A percentile compares a stretch with the other conserved stretches of the same genome.
These are phyloP conservation scores for Podospora didyma DNA, from an alignment of 495 filamentous ascomycete species.

Conservation along the genomic window DNA sequence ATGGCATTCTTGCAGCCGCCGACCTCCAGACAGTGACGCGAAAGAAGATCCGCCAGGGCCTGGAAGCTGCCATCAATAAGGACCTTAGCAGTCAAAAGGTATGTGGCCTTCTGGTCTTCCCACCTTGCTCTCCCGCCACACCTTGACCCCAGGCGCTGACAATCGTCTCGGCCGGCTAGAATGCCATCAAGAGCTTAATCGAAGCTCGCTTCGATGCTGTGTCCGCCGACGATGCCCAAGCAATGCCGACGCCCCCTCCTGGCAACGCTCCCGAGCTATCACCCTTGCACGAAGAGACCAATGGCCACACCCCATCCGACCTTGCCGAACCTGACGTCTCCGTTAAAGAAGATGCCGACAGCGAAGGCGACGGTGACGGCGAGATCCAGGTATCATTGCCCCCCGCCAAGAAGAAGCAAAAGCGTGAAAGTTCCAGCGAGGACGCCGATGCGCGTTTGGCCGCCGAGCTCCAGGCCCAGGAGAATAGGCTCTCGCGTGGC, in stretches of 20 bases:
- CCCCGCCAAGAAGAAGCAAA: slow-evolving; percentile 52
- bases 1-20: slow-evolving; percentile 75
- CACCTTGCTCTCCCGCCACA: neutral
- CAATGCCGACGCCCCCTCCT: slow-evolving; percentile 32
- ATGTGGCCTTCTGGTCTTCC: slow-evolving; percentile 14
- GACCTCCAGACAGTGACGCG: slow-evolving; percentile 89
- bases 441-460: slow-evolving; percentile 85
- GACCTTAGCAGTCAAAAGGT: slow-evolving; percentile 89
- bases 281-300: slow-evolving; percentile 27
- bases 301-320: slow-evolving; percentile 34
- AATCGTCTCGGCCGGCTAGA: slow-evolving; percentile 41
- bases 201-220: slow-evolving; percentile 86
- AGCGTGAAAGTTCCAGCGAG: slow-evolving; percentile 48
- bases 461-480: slow-evolving; percentile 84
- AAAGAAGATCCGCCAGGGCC: slow-evolving; percentile 83
- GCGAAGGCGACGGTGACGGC: slow-evolving; percentile 29
- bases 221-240: slow-evolving; percentile 42
- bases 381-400: slow-evolving; percentile 51
- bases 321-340: slow-evolving; percentile 16
- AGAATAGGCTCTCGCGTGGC: slow-evolving; percentile 63
- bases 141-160: slow-evolving; percentile 1
- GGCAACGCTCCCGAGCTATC: slow-evolving; percentile 22
- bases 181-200: slow-evolving; percentile 77
- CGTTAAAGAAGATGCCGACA: slow-evolving; percentile 12
- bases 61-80: slow-evolving; percentile 66